Evolutionary conservation across 2,329 filamentous ascomycete species (phyloP).

Genomic region (Huntiella moniliformis): DNA sequence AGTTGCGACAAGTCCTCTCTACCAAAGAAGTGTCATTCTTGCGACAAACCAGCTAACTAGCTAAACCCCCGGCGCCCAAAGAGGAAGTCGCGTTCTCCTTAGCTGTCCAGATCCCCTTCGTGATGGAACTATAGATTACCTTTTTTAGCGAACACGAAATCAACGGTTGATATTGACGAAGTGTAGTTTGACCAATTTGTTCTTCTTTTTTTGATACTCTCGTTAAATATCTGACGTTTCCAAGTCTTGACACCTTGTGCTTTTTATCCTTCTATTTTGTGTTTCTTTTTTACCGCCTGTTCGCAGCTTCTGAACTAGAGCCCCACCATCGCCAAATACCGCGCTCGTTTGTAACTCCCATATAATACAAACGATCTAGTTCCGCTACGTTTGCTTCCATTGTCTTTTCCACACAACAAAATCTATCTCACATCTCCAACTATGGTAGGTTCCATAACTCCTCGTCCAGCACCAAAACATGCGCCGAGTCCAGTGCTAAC

Average conservation of each 20-base stretch:
- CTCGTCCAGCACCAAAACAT: no score
- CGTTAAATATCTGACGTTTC: not conserved
- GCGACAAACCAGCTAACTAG: not conserved
- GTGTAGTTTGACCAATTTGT: no score
- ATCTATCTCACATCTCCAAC: not conserved
- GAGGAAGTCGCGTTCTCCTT: slow-evolving; percentile 3
- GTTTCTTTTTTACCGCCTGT: not conserved
- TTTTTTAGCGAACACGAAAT: no score
- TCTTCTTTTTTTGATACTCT: no score
- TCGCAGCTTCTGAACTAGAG: no score
- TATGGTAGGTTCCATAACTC: slow-evolving; percentile 2
- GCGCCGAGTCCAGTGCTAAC: not conserved
- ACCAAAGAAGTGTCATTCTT: not conserved
- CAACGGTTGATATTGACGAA: no score
- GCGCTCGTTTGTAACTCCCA: not conserved
- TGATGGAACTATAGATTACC: no score
- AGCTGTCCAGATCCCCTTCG: slow-evolving; percentile 3
- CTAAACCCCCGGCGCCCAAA: not conserved
- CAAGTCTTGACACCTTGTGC: not conserved
- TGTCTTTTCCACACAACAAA: no score
- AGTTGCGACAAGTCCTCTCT: no score
- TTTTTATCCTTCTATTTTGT: not conserved
- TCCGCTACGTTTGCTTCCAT: not conserved
- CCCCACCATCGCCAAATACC: no score
- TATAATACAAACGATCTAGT: not conserved